phyloP scores from a whole-genome alignment of 148 eudicot species.

The Chenopodium album region DNA sequence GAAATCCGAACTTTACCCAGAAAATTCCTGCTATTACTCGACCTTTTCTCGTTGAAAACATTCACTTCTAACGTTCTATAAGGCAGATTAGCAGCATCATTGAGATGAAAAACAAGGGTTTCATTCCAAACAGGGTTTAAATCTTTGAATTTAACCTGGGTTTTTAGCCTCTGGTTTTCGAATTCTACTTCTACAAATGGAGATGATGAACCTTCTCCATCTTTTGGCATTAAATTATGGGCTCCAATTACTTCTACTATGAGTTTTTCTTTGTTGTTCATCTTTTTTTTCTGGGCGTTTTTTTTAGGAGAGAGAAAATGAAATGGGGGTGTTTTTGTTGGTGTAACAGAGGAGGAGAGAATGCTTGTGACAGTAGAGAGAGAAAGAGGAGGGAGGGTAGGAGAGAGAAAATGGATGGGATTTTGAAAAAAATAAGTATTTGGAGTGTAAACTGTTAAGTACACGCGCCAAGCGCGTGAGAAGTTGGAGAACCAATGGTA shows the following conservation, averaged over 20 bases:
- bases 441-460: neutral
- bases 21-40: slow-evolving; percentile 72
- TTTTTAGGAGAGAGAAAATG: neutral
- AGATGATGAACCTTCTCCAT: slow-evolving; percentile 91
- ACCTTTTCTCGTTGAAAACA: slow-evolving; percentile 67
- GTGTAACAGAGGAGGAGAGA: neutral
- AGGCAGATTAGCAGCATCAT: slow-evolving; percentile 65
- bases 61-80: slow-evolving; percentile 66
- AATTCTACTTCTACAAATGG: slow-evolving; percentile 87
- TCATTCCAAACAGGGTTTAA: slow-evolving; percentile 93
- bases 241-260: slow-evolving; percentile 90
- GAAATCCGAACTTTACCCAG: slow-evolving; percentile 72
- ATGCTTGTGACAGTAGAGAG: slow-evolving; percentile 26
- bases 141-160: slow-evolving; percentile 65
- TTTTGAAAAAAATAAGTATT: neutral
- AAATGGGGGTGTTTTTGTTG: neutral
- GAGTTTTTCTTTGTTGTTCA: slow-evolving; percentile 56
- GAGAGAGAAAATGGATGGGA: slow-evolving; percentile 23
- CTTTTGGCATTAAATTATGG: slow-evolving; percentile 89
- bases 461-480: slow-evolving; percentile 3
- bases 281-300: neutral
- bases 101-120: slow-evolving; percentile 66
- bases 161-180: slow-evolving; percentile 57
- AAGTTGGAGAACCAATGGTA: too few relatives aligned
- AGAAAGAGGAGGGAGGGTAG: slow-evolving; percentile 9